Conservation (phyloP, 75 land plant species). For the Azolla pinnata region DNA sequence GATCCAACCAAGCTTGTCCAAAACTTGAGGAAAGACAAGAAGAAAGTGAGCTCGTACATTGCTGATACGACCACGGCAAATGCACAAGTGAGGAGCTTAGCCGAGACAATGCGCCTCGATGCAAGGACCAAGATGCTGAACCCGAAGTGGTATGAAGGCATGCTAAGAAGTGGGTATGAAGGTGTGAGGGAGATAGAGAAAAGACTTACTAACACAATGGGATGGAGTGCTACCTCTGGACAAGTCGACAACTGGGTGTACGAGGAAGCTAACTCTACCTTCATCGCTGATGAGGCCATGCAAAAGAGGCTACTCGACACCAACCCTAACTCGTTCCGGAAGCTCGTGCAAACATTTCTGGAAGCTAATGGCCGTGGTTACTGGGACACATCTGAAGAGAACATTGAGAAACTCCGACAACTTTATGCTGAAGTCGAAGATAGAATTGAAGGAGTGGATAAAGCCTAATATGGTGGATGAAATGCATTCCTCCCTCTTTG, state of each 20-base stretch:
- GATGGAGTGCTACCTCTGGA: slow-evolving; percentile 99
- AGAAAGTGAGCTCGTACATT: slow-evolving; percentile 87
- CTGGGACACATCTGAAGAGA: slow-evolving; percentile 96
- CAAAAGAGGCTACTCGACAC: slow-evolving; percentile 81
- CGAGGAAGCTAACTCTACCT: slow-evolving; percentile 93
- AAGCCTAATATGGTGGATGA: too few relatives aligned
- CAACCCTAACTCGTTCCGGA: slow-evolving; percentile 95
- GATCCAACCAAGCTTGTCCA: slow-evolving; percentile 97
- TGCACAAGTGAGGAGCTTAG: slow-evolving; percentile 87
- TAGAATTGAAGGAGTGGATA: slow-evolving; percentile 92
- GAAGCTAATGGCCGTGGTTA: slow-evolving; percentile 99
- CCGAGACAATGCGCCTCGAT: slow-evolving; percentile 94
- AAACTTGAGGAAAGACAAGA: slow-evolving; percentile 73
- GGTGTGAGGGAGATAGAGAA: slow-evolving; percentile 99
- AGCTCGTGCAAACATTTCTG: slow-evolving; percentile 91
- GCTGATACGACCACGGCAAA: slow-evolving; percentile 99
- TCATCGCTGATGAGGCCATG: slow-evolving; percentile 93
- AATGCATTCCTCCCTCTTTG: too few relatives aligned
- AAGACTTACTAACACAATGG: slow-evolving; percentile 94
- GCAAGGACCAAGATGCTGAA: slow-evolving; percentile 94
- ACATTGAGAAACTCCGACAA: slow-evolving; percentile 75
- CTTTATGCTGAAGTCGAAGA: slow-evolving; percentile 97
- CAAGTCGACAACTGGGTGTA: slow-evolving; percentile 99
- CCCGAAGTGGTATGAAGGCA: slow-evolving; percentile 99
- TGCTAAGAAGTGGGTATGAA: slow-evolving; percentile 91